Base-by-base conservation (phyloP, 495 filamentous ascomycete genomes). In the Staphylotrichum tortipilum region DNA sequence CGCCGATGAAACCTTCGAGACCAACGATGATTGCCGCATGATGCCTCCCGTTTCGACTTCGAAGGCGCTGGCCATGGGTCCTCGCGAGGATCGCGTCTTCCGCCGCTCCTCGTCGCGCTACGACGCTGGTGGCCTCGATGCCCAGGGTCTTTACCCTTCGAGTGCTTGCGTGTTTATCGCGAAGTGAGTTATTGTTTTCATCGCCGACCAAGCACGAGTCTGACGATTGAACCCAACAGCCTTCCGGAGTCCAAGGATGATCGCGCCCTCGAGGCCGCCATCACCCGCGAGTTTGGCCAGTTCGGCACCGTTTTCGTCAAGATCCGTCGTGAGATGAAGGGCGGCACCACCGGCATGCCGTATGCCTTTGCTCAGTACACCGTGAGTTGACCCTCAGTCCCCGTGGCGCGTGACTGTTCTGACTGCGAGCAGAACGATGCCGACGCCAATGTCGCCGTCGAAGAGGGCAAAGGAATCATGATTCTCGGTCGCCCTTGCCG, bases 321-420 rank as follows among this genome's bases (percentile, higher is more conserved):
- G 67, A 80, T 84, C 37, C 72, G 75, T 22, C 77, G 79, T 10
- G 81, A 84, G 65, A 78, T 81, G 39, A 71, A 73, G 26, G 76
- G 78, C n/a, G 78, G 80, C 55, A 41, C 33, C 21, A 66, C 65
- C 21, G 64, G 73, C 36, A 82, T 82, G 77, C 81, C 81, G 0
- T 83, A 75, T 52, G 80, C 80, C 2, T 84, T 84, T 53, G 74
- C 68, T 47, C 80, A 83, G 60, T 84, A 70, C 49, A 79, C 74
- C 10, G 79, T 80, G 60, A 65, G 74, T 66, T 39, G 2, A 15
- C n/a, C 17, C 22, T 34, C 17, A 22, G 19, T 8, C n/a, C 17
- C 17, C n/a, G 26, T 3, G 9, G 3, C 22, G 15, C 18, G 24
- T 36, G 14, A 31, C 8, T 9, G 33, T 21, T 18, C 63, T 63